These are phyloP conservation scores for Tuber magnatum DNA, from an alignment of 495 filamentous ascomycete genomes.

Conservation along the genomic window DNA sequence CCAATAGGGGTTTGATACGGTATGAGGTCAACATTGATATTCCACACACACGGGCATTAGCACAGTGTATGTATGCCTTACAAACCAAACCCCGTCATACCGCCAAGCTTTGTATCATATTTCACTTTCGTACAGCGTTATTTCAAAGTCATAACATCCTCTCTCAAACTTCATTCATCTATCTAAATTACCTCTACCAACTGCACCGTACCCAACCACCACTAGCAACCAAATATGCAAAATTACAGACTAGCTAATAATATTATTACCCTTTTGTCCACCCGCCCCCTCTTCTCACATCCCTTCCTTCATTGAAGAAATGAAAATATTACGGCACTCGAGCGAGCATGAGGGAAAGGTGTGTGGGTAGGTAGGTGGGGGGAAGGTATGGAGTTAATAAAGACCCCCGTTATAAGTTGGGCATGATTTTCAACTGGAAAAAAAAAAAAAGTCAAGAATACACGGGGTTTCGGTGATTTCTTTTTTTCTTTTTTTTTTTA, in stretches of 20 bases:
- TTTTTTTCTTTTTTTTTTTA: too few relatives aligned
- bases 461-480: neutral
- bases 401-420: neutral
- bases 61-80: neutral
- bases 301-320: neutral
- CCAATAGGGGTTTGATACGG: too few relatives aligned
- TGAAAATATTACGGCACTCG: neutral
- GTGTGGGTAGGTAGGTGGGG: neutral
- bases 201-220: too few relatives aligned
- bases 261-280: neutral
- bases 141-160: neutral
- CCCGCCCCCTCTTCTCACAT: neutral
- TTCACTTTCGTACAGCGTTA: neutral
- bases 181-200: neutral
- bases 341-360: neutral
- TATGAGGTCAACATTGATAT: too few relatives aligned
- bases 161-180: neutral
- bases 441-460: neutral
- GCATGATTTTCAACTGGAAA: neutral
- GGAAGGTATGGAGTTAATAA: neutral
- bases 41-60: neutral
- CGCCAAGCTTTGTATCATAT: neutral
- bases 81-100: neutral
- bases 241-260: neutral
- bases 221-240: neutral